Evolutionary conservation across 2,329 filamentous ascomycete genomes (phyloP).

Genomic region (Cryphonectria carpinicola): DNA sequence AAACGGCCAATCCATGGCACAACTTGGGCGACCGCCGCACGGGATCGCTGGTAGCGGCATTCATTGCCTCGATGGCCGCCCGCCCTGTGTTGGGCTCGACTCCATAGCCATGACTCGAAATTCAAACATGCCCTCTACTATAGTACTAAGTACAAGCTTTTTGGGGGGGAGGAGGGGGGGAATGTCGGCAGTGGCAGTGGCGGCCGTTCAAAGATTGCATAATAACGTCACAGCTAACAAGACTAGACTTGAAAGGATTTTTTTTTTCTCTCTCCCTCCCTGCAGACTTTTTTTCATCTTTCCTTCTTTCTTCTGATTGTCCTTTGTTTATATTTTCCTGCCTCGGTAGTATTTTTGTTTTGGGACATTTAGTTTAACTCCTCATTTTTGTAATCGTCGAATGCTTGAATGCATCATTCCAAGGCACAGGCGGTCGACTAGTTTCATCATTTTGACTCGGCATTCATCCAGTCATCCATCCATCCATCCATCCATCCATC

Average conservation of each 20-base stretch:
- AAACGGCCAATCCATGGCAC: neutral
- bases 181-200: neutral
- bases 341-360: neutral
- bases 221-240: conserved; percentile 7
- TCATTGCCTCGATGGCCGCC: neutral
- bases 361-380: no score
- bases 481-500: neutral
- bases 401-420: neutral
- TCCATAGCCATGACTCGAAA: neutral
- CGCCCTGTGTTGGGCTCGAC: neutral
- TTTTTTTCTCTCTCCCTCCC: neutral
- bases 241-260: neutral
- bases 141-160: neutral
- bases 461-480: neutral
- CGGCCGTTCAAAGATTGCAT: neutral
- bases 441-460: neutral
- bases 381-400: neutral
- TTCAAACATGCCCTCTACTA: neutral
- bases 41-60: conserved; percentile 2
- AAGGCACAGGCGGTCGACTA: neutral
- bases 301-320: no score
- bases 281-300: neutral
- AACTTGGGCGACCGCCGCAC: neutral
- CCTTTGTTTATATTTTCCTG: neutral
- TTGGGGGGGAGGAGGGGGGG: no score